Evolutionary conservation across 169 alveolate species (phyloP).

Genomic region (Babesia ovata): DNA sequence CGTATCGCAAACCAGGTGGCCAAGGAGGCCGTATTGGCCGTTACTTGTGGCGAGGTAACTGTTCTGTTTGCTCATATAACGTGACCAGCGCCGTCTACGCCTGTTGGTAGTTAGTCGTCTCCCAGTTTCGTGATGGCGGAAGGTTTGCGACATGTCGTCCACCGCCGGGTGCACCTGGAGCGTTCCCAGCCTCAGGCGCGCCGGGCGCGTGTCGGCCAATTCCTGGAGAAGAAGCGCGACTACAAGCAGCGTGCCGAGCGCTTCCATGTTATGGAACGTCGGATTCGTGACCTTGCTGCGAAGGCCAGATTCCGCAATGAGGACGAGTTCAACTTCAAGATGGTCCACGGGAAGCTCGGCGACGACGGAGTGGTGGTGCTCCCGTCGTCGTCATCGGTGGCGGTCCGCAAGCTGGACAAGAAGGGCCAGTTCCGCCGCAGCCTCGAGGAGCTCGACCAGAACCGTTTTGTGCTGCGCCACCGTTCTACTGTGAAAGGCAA

Average conservation of each 20-base stretch:
- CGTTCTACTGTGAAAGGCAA: constrained; percentile 11
- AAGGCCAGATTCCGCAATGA: constrained; percentile 53
- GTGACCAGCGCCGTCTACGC: background rate
- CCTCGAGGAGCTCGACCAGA: constrained; percentile 31
- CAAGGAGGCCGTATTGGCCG: constrained; percentile 33
- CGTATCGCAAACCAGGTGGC: constrained; percentile 56
- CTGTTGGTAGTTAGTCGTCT: background rate
- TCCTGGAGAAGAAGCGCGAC: constrained; percentile 66
- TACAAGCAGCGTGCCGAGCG: constrained; percentile 65
- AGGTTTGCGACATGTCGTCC: constrained; percentile 65
- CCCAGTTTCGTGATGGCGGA: constrained; percentile 21
- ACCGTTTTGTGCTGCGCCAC: constrained; percentile 50
- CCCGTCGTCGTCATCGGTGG: constrained; percentile 23
- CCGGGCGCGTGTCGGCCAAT: constrained; percentile 39
- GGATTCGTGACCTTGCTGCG: constrained; percentile 43
- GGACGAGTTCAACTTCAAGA: constrained; percentile 65
- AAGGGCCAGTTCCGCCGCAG: constrained; percentile 26
- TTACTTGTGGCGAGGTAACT: constrained; percentile 5
- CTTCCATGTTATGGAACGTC: constrained; percentile 51
- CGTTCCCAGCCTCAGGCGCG: constrained; percentile 64
- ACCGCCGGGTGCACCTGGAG: constrained; percentile 68
- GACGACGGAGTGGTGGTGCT: constrained; percentile 62
- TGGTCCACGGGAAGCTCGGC: constrained; percentile 54
- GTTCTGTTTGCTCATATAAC: background rate
- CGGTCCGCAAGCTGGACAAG: constrained; percentile 12